Evolutionary conservation across 2,329 filamentous ascomycete species (phyloP).

Genomic region (Colletotrichum abscissum): DNA sequence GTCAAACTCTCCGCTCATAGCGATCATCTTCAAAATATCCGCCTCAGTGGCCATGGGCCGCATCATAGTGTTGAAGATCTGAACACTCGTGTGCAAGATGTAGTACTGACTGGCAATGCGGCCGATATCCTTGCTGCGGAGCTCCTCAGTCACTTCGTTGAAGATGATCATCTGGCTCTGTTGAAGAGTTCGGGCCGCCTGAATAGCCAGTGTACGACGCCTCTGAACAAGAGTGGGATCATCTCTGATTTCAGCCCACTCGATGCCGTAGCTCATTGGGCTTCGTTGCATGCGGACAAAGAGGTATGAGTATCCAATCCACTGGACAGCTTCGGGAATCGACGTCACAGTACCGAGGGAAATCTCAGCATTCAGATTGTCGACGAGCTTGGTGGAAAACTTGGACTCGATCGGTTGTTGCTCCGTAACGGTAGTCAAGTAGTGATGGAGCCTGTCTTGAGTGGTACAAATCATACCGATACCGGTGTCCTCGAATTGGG

Average conservation of each 20-base stretch:
- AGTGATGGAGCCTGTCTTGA: conserved; percentile 92
- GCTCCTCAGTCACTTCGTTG: conserved; percentile 92
- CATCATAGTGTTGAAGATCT: conserved; percentile 98
- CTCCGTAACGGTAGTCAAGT: conserved; percentile 91
- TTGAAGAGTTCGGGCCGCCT: conserved; percentile 88
- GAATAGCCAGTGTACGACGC: conserved; percentile 85
- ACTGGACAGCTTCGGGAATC: conserved; percentile 91
- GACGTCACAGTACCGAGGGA: conserved; percentile 94
- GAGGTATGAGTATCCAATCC: conserved; percentile 97
- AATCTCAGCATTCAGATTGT: conserved; percentile 97
- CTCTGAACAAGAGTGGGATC: conserved; percentile 90
- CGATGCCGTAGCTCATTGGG: conserved; percentile 92
- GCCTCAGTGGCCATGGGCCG: conserved; percentile 85
- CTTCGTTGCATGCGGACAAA: conserved; percentile 97
- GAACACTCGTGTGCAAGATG: conserved; percentile 90
- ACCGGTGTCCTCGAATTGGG: conserved; percentile 96
- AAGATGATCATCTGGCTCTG: conserved; percentile 99
- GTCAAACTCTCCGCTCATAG: conserved; percentile 97
- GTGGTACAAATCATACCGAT: conserved; percentile 99
- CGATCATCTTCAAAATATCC: conserved; percentile 95
- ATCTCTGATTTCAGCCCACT: conserved; percentile 89
- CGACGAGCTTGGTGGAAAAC: conserved; percentile 92
- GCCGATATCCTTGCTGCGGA: conserved; percentile 93
- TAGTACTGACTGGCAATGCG: conserved; percentile 98
- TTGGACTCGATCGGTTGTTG: conserved; percentile 98